Evolutionary conservation across 2,329 filamentous ascomycete genomes (phyloP), one percentile per base, ranked within the genome.

Genomic region (Proliferodiscus dingleyae): DNA sequence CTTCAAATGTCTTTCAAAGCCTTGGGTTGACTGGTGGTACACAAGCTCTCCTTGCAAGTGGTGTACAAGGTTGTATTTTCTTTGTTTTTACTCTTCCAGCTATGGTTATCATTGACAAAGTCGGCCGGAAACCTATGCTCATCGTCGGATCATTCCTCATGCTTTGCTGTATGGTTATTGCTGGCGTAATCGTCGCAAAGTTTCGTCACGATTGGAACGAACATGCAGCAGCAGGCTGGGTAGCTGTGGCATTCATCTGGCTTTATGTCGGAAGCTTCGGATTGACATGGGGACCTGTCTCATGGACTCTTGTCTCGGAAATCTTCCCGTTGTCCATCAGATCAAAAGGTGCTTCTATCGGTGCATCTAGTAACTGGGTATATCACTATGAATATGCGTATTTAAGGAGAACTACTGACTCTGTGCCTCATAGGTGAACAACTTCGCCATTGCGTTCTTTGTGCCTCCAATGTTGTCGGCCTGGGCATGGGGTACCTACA

Each of bases 21-120:
- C 57, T 76, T 0, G 72, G 72, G 3, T 59, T 75, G 13, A 64
- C 64, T 0, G 60, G 61, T 2, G 74, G 69, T 47, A 70, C 72
- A 0, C 66, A 64, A 0, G 80, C 76, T 1, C 71, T 87, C 0
- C 69, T 87, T 1, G 83, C 83, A 0, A 87, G 83, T 0, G 84
- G 83, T 2, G 83, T 87, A 0, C 82, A 85, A 4, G 83, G 83
- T 2, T 81, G 87, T 32, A 77, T 79, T 51, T 83, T 85, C 77
- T 83, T 85, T 55, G 52, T 86, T 50, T 75, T 76, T 18, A 87
- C 83, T 0, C 77, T 86, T 23, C 81, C 82, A 0, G 75, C 81
- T 0, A 80, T 86, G 2, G 67, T 84, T 3, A 85, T 75, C 61
- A 77, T 85, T 47, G 82, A 86, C 58, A 74, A 75, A 22, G 64